These are phyloP conservation scores for Cryphonectria japonica DNA, from an alignment of 2,329 filamentous ascomycete species.

Conservation along the genomic window DNA sequence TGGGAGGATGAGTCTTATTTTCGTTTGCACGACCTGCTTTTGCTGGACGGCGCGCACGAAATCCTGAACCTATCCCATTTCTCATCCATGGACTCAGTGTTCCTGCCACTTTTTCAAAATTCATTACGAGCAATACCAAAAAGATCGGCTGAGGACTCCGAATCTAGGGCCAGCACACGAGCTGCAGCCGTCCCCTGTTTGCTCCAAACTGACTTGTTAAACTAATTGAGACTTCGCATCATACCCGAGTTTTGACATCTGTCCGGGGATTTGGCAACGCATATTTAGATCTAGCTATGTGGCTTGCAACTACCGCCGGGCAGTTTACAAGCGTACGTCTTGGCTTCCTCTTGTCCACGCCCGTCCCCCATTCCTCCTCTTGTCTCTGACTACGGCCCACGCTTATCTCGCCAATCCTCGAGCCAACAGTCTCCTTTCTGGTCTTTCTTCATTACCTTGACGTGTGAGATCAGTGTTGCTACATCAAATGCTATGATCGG, in stretches of 20 bases:
- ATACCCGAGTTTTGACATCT: constrained; percentile 6
- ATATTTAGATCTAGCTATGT: background rate
- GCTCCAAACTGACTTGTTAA: background rate
- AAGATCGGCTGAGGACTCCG: background rate
- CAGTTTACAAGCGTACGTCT: constrained; percentile 2
- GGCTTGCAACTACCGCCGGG: constrained; percentile 25
- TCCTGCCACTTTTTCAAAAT: background rate
- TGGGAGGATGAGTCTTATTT: constrained; percentile 18
- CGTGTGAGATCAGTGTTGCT: background rate
- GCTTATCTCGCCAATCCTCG: too few species aligned
- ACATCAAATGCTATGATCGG: background rate
- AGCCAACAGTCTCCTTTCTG: background rate
- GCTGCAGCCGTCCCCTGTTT: background rate
- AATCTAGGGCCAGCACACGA: background rate
- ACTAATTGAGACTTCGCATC: constrained; percentile 11
- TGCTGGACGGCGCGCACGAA: background rate
- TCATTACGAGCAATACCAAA: too few species aligned
- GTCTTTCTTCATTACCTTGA: too few species aligned
- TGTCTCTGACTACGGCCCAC: background rate
- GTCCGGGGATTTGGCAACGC: constrained; percentile 10
- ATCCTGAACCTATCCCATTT: background rate
- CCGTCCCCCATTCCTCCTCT: background rate
- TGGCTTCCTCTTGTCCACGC: constrained; percentile 1
- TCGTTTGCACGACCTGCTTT: constrained; percentile 25
- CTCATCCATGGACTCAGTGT: background rate